A percentile compares a stretch with the other conserved stretches of the same genome.
Conservation (phyloP, 2,329 filamentous ascomycete species). For the Pezicula neosporulosa region DNA sequence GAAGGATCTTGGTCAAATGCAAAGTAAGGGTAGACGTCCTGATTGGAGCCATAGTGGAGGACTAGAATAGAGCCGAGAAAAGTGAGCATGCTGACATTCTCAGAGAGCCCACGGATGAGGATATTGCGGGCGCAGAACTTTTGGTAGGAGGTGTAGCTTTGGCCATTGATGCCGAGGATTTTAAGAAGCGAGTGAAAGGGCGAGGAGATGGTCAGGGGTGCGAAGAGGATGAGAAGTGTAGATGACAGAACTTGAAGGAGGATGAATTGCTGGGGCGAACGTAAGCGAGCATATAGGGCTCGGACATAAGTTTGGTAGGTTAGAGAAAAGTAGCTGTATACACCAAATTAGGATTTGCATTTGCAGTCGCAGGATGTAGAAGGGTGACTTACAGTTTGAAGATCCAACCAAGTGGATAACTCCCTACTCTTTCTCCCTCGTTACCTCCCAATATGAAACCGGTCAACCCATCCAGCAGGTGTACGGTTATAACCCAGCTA, state of each 20-base stretch:
- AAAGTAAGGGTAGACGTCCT: conserved; percentile 67
- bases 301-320: conserved; percentile 72
- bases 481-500: conserved; percentile 65
- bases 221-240: conserved; percentile 58
- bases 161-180: conserved; percentile 51
- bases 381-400: conserved; percentile 58
- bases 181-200: conserved; percentile 53
- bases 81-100: conserved; percentile 66
- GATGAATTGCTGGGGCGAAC: conserved; percentile 62
- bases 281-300: conserved; percentile 64
- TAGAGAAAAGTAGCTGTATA: conserved; percentile 53
- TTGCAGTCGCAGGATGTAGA: background rate
- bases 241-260: conserved; percentile 63
- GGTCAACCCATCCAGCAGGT: conserved; percentile 60
- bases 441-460: conserved; percentile 65
- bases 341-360: background rate
- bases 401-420: conserved; percentile 67
- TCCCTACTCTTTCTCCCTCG: conserved; percentile 64
- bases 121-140: conserved; percentile 65
- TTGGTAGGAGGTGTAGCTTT: conserved; percentile 60
- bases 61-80: conserved; percentile 64
- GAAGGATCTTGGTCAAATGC: conserved; percentile 48
- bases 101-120: conserved; percentile 63
- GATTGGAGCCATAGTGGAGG: conserved; percentile 64
- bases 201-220: conserved; percentile 60